Percentiles rank a stretch among this genome's conserved stretches.
Conservation (phyloP, 2,329 filamentous ascomycete genomes). For the Penicillium sp. region DNA sequence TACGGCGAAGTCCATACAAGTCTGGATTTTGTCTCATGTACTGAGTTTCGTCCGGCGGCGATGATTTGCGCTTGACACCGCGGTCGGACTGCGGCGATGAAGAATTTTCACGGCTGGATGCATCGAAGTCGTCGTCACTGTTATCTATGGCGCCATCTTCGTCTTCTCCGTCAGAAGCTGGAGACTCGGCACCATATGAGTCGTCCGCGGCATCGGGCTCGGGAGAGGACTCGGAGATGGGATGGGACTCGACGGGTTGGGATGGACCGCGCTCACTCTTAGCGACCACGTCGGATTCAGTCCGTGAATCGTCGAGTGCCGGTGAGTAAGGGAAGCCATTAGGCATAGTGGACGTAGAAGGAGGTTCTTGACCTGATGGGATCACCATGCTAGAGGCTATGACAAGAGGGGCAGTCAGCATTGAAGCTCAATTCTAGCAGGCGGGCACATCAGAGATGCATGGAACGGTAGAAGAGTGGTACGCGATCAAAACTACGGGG, state of each 20-base stretch:
- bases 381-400: constrained; percentile 48
- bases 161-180: constrained; percentile 48
- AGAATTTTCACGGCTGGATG: constrained; percentile 58
- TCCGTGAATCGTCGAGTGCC: constrained; percentile 24
- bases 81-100: constrained; percentile 69
- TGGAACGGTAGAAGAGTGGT: constrained; percentile 24
- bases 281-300: constrained; percentile 40
- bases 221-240: constrained; percentile 50
- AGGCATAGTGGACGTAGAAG: constrained; percentile 31
- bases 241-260: constrained; percentile 61
- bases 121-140: constrained; percentile 53
- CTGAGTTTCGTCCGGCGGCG: constrained; percentile 67
- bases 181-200: constrained; percentile 39
- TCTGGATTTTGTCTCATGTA: constrained; percentile 90
- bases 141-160: constrained; percentile 73
- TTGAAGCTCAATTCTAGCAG: constrained; percentile 33
- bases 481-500: constrained; percentile 34
- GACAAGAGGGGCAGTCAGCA: constrained; percentile 38
- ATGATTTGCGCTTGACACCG: constrained; percentile 70
- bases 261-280: constrained; percentile 74
- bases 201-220: constrained; percentile 41
- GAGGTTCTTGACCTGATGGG: constrained; percentile 40
- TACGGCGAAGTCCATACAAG: constrained; percentile 89
- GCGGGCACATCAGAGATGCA: constrained; percentile 21
- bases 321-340: constrained; percentile 35